Conservation (phyloP, 345 rosid genomes). For the Arabidopsis thaliana region DNA sequence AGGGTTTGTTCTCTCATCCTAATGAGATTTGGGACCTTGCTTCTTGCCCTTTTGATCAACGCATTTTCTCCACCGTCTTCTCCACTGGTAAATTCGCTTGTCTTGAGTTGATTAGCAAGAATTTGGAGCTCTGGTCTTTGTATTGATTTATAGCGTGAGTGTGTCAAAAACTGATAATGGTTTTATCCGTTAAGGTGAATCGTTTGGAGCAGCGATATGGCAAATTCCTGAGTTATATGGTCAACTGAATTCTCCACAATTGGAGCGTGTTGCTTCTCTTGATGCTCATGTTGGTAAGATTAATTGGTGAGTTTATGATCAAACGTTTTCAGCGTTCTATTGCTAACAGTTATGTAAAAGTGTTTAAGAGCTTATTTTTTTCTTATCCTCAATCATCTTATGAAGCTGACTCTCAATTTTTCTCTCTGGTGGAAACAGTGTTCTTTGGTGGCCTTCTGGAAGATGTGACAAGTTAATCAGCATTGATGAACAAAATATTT, state of each 20-base stretch:
- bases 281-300: constrained; percentile 82
- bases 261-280: constrained; percentile 82
- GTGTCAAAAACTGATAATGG: background rate
- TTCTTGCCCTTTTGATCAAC: constrained; percentile 92
- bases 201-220: constrained; percentile 93
- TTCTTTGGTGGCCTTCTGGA: constrained; percentile 93
- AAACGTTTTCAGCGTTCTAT: background rate
- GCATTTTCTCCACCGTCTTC: constrained; percentile 85
- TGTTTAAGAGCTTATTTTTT: background rate
- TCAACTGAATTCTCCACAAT: constrained; percentile 78
- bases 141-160: constrained; percentile 10
- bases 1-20: constrained; percentile 92
- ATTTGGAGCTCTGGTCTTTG: background rate
- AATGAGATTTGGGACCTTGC: constrained; percentile 94
- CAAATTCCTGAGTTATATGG: constrained; percentile 97
- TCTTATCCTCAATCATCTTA: background rate
- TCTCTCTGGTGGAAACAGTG: constrained; percentile 44
- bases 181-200: constrained; percentile 56
- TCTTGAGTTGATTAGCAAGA: constrained; percentile 13
- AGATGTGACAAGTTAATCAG: constrained; percentile 82
- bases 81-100: constrained; percentile 60
- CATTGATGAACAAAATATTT: constrained; percentile 78
- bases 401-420: constrained; percentile 20
- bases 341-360: background rate
- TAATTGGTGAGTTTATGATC: constrained; percentile 67